Conservation (phyloP, 768 basidiomycete genomes). For the Mycena chlorophos region DNA sequence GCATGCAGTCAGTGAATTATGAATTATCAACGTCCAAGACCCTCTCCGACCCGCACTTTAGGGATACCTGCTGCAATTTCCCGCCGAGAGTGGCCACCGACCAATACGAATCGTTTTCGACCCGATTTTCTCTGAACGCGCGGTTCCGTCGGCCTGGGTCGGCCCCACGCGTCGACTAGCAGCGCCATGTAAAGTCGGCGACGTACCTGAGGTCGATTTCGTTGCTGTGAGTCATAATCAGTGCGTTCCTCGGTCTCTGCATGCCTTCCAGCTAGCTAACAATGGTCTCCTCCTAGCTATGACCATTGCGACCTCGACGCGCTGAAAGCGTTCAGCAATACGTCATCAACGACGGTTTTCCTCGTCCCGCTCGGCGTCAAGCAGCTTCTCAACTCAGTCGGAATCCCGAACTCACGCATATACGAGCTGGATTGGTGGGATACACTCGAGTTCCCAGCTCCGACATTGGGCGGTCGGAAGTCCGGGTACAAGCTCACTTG, state of each 20-base stretch:
- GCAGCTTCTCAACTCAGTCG: conserved; percentile 21
- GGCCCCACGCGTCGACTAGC: conserved; percentile 34
- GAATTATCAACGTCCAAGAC: not conserved
- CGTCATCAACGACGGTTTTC: conserved; percentile 30
- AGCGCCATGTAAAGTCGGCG: conserved; percentile 37
- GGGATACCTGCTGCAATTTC: conserved; percentile 33
- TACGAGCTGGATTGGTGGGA: conserved; percentile 47
- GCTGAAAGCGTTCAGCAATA: conserved; percentile 23
- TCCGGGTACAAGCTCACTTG: conserved; percentile 30
- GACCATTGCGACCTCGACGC: conserved; percentile 43
- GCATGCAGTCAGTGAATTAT: conserved; percentile 32
- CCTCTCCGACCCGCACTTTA: conserved; percentile 1
- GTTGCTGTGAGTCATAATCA: conserved; percentile 46
- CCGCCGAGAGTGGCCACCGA: conserved; percentile 15
- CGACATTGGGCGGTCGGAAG: conserved; percentile 5
- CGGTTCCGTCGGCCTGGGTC: conserved; percentile 29
- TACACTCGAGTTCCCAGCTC: conserved; percentile 21
- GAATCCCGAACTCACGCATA: conserved; percentile 33
- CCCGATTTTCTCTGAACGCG: conserved; percentile 40
- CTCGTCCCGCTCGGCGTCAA: conserved; percentile 41
- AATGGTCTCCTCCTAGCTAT: conserved; percentile 30
- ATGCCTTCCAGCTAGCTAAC: not conserved
- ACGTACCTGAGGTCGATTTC: conserved; percentile 40
- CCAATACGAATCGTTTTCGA: conserved; percentile 40
- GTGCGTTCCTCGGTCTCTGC: conserved; percentile 35